Base-by-base conservation (phyloP, 2,329 filamentous ascomycete species). In the Dryadomyces quercus-mongolicae region DNA sequence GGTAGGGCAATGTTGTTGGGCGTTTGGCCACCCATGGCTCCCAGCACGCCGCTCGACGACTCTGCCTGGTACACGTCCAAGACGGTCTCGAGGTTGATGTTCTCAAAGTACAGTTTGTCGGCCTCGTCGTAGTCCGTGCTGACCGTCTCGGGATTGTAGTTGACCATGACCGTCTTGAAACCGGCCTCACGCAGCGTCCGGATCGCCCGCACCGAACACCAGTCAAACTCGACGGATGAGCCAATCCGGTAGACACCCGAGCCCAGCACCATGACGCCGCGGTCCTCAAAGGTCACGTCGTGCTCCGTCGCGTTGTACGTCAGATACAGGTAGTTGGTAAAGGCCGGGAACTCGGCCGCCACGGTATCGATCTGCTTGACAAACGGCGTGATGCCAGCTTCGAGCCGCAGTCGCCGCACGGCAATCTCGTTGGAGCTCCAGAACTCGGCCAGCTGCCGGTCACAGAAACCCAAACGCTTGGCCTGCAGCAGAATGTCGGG, bases 301-400 rank as follows among this genome's bases (percentile, higher is more conserved):
- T 87, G 84, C 68, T 92, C 86, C 0, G 82, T 84, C 15, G 87
- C 92, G 65, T 96, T 96, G 75, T 97, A 97, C 0, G 93, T 97
- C 57, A 95, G 75, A 70, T 97, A 97, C 12, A 97, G 80, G 66
- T 98, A 98, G 71, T 98, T 97, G 20, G 93, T 97, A 61, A 81
- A 85, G 6, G 89, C 87, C 7, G 92, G 92, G 74, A 96, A 97
- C 69, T 98, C 93, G 16, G 91, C 93, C 51, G 93, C 93, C 49
- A 98, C 93, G 0, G 93, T 98, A 72, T 98, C 93, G 56, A 98
- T 97, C 72, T 97, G 92, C 78, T 97, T 97, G 54, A 96, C 92
- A 57, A 89, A 85, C 0, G 93, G 93, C 59, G 81, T 81, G 63
- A 98, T 89, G 46, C 87, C 87, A 43, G 85, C 81, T 62, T 97